Percentiles rank a stretch among this genome's conserved stretches.
These are phyloP conservation scores for Craterostigma plantagineum DNA, from an alignment of 257 asterid genomes.

Conservation along the genomic window DNA sequence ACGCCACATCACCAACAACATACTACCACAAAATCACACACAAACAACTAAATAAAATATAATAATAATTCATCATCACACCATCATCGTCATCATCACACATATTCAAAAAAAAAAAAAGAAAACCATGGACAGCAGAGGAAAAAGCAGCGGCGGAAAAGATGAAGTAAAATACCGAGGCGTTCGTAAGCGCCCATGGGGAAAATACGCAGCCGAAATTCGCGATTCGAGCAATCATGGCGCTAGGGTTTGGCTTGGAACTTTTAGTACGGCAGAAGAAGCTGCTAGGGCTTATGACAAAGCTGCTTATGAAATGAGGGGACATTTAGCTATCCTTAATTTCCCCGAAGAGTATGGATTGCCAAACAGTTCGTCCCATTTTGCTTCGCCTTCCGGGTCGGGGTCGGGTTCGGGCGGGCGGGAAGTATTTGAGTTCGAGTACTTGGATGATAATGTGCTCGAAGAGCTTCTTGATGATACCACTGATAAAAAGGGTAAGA, in stretches of 20 bases:
- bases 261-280: conserved; percentile 23
- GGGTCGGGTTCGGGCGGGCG: conserved; percentile 1
- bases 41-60: neutral
- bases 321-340: conserved; percentile 27
- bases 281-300: conserved; percentile 30
- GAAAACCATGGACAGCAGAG: conserved; percentile 8
- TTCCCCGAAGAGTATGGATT: conserved; percentile 24
- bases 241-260: conserved; percentile 29
- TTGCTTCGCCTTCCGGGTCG: conserved; percentile 11
- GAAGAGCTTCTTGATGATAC: conserved; percentile 24
- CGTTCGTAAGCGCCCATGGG: conserved; percentile 32
- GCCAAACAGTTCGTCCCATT: conserved; percentile 20
- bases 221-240: conserved; percentile 22
- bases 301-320: conserved; percentile 26
- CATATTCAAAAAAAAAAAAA: too few species aligned
- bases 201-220: conserved; percentile 33
- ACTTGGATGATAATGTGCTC: conserved; percentile 20
- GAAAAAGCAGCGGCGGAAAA: too few species aligned
- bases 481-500: conserved; percentile 7
- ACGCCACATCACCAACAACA: neutral
- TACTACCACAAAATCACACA: neutral
- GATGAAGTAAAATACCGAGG: conserved; percentile 26
- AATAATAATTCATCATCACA: too few species aligned
- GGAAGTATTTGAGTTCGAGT: conserved; percentile 28
- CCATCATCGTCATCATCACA: too few species aligned